Percentiles rank a stretch among this genome's conserved stretches.
These are phyloP conservation scores for Quercus parvula DNA, from an alignment of 306 rosid species.

Conservation along the genomic window DNA sequence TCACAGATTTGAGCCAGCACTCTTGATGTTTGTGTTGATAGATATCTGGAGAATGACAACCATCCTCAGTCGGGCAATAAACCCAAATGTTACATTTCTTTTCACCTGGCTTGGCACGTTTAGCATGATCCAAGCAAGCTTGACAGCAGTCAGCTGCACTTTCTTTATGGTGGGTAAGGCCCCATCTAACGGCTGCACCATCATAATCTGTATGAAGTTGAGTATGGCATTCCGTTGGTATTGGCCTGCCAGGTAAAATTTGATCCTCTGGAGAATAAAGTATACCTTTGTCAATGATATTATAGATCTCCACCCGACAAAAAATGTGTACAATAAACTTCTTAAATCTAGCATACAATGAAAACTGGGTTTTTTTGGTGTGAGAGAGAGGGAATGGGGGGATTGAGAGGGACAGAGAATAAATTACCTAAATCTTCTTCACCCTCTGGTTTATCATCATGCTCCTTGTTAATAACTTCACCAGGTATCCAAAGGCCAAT, in stretches of 20 bases:
- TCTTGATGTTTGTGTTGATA: constrained; percentile 79
- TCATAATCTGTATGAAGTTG: constrained; percentile 85
- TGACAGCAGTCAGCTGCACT: constrained; percentile 98
- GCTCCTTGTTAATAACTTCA: constrained; percentile 52
- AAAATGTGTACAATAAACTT: constrained; percentile 2
- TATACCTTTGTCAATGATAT: constrained; percentile 9
- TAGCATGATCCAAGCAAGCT: constrained; percentile 89
- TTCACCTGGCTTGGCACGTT: constrained; percentile 59
- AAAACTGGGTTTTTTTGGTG: background rate
- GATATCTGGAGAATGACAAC: constrained; percentile 90
- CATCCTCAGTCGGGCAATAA: constrained; percentile 82
- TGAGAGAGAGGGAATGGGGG: background rate
- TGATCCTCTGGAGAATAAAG: constrained; percentile 52
- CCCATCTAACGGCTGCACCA: constrained; percentile 93
- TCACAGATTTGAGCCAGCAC: constrained; percentile 96
- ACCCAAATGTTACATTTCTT: constrained; percentile 92
- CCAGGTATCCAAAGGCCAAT: constrained; percentile 88
- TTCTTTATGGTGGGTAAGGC: constrained; percentile 87
- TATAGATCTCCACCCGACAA: constrained; percentile 12
- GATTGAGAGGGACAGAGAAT: background rate
- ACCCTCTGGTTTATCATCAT: constrained; percentile 75
- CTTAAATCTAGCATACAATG: constrained; percentile 13
- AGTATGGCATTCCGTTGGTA: constrained; percentile 62
- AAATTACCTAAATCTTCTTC: constrained; percentile 58
- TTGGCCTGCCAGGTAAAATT: constrained; percentile 77